Conservation (phyloP, 2,329 filamentous ascomycete species). For the Pyricularia sp. region DNA sequence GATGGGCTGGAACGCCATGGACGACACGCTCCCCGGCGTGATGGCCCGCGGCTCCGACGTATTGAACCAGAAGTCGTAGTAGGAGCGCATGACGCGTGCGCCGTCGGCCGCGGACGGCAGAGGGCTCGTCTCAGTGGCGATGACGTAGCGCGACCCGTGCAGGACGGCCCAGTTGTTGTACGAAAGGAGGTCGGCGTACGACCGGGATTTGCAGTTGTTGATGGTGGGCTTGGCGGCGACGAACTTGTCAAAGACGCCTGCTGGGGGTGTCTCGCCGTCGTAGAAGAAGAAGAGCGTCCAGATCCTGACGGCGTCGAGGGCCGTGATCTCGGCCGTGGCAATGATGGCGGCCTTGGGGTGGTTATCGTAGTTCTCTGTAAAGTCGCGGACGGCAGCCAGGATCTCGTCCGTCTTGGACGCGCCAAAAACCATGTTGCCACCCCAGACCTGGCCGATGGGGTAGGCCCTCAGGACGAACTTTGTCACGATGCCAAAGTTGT, state of each 20-base stretch:
- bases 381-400: slow-evolving; percentile 31
- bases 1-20: slow-evolving; percentile 22
- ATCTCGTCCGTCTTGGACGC: slow-evolving; percentile 6
- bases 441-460: slow-evolving; percentile 5
- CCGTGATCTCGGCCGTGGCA: slow-evolving; percentile 35
- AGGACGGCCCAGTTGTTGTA: slow-evolving; percentile 9
- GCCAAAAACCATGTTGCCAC: slow-evolving; percentile 4
- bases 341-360: slow-evolving; percentile 49
- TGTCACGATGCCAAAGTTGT: slow-evolving; percentile 25
- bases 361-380: slow-evolving; percentile 44
- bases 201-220: slow-evolving; percentile 18
- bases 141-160: slow-evolving; percentile 2
- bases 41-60: slow-evolving; percentile 16
- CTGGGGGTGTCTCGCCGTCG: slow-evolving; percentile 39
- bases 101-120: slow-evolving; percentile 5
- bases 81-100: slow-evolving; percentile 12
- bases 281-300: slow-evolving; percentile 53
- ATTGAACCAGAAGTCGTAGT: slow-evolving; percentile 24
- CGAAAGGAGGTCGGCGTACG: slow-evolving; percentile 15
- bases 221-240: slow-evolving; percentile 27
- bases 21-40: slow-evolving; percentile 9
- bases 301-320: slow-evolving; percentile 30
- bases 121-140: slow-evolving; percentile 8
- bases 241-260: slow-evolving; percentile 43
- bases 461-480: slow-evolving; percentile 6